Base-by-base conservation (phyloP, 164 flowering plant genomes). In the Nelumbo lutea region DNA sequence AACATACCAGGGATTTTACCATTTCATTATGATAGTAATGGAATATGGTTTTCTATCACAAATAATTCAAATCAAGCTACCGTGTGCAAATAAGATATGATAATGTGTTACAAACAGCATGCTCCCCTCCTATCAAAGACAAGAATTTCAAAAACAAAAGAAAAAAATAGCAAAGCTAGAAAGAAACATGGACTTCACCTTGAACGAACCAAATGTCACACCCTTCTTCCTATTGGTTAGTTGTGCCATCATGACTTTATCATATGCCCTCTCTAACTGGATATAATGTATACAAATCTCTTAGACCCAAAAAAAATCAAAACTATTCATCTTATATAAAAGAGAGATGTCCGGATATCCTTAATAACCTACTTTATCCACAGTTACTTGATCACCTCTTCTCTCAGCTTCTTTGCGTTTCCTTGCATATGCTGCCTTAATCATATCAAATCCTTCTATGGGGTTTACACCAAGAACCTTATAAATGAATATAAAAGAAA, bases 251-350 rank as follows among this genome's bases (percentile, higher is more conserved):
- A 95, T 90, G 77, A 95, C 68, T 76, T 85, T 87, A 81, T 95
- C 99, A 82, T 95, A 95, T 55, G 99, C 98, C 77, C 79, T 81
- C 76, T 92, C 98, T 75, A 95, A 83, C 98, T 95, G 86, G 8
- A 72, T 15, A 65, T 15, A 42, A 70, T 9, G 70, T 58, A 5
- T 42, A 47, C 3, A 8, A 76, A 68, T 58, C 6, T 48, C 50
- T 42, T 59, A 42, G 42, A 46, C 41, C 52, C 59, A 13, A 41
- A 62, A 57, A 55, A 15, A 55, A 38, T 59, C 42, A 6, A 39
- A 64, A 68, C 47, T 13, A 2, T 38, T 59, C 53, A 39, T 14
- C 42, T 5, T 59, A 42, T n/a, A 5, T 62, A n/a, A 41, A n/a
- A 42, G 8, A 64, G 65, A 42, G 40, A 11, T 53, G 40, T 13